These are phyloP conservation scores for Agaricus sinodeliciosus DNA, from an alignment of 768 basidiomycete genomes.

Conservation along the genomic window DNA sequence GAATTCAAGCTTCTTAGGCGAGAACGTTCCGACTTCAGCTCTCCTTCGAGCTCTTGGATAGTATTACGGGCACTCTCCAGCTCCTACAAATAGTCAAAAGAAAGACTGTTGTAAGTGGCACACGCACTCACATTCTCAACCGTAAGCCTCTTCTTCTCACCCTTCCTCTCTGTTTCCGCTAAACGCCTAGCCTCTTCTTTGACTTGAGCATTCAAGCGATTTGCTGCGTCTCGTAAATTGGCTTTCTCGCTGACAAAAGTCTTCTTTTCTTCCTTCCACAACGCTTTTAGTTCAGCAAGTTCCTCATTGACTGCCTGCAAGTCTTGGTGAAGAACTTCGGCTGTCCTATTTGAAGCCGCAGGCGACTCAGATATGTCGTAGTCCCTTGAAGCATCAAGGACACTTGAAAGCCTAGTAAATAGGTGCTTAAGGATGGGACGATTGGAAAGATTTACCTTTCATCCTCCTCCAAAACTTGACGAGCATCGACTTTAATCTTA, in stretches of 20 bases:
- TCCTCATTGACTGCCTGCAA: conserved; percentile 57
- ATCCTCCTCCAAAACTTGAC: conserved; percentile 37
- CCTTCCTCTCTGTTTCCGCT: conserved; percentile 44
- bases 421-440: background rate
- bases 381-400: conserved; percentile 42
- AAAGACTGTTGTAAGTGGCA: background rate
- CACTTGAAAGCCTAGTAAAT: conserved; percentile 29
- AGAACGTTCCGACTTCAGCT: conserved; percentile 65
- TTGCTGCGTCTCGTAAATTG: conserved; percentile 64
- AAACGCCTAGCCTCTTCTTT: conserved; percentile 53
- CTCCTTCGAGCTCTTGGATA: conserved; percentile 63
- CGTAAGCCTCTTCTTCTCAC: conserved; percentile 40
- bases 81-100: conserved; percentile 40
- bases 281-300: conserved; percentile 54
- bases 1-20: conserved; percentile 55
- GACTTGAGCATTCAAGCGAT: conserved; percentile 57
- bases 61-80: conserved; percentile 58
- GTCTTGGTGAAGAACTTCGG: conserved; percentile 55
- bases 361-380: conserved; percentile 51
- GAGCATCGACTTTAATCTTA: conserved; percentile 51
- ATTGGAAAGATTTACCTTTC: conserved; percentile 45
- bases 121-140: conserved; percentile 46
- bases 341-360: conserved; percentile 62
- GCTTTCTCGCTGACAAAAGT: conserved; percentile 65
- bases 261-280: conserved; percentile 65